Evolutionary conservation across 2,329 filamentous ascomycete species (phyloP), one percentile per base, ranked within the genome.

Genomic region (Hyphodiscus sp.): DNA sequence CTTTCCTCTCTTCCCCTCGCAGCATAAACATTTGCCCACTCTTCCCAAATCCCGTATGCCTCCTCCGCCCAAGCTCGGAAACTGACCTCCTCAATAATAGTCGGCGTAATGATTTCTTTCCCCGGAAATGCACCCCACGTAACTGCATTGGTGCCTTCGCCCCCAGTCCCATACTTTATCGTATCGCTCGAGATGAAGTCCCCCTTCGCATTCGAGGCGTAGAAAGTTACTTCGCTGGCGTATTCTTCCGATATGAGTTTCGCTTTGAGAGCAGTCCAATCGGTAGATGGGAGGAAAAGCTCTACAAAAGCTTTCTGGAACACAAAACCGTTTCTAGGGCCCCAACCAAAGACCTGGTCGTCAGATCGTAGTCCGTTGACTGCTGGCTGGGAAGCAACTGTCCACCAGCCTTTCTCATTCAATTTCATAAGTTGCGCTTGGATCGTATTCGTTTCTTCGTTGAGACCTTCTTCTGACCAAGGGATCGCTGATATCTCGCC

Each of bases 301-400:
- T 99, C 94, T 49, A 99, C 91, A 70, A 99, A 99, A 0, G 92
- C 87, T 72, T 97, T 99, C 67, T 99, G 94, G 75, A 96, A 99
- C 47, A 97, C 91, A 69, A 95, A 97, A 18, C 94, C 94, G 64
- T 91, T 85, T 48, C 80, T 81, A 0, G 94, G 94, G 1, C 94
- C 94, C 94, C 94, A 99, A 58, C 94, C 94, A 64, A 95, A 96
- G 19, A 89, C 81, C 2, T 79, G 73, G 68, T 99, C 83, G 47
- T 79, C 82, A 26, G 88, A 95, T 38, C 80, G 80, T 19, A 91
- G 73, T 43, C 91, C 91, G 67, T 96, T 95, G 53, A 96, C 90
- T 16, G 92, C 89, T 3, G 94, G 94, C 68, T 99, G 94, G 3
- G 89, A 95, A 3, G 94, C 94, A 3, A 99, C 86, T 2, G 91